Base-by-base conservation (phyloP, 1,284 basidiomycete genomes). In the Schizophyllum commune region DNA sequence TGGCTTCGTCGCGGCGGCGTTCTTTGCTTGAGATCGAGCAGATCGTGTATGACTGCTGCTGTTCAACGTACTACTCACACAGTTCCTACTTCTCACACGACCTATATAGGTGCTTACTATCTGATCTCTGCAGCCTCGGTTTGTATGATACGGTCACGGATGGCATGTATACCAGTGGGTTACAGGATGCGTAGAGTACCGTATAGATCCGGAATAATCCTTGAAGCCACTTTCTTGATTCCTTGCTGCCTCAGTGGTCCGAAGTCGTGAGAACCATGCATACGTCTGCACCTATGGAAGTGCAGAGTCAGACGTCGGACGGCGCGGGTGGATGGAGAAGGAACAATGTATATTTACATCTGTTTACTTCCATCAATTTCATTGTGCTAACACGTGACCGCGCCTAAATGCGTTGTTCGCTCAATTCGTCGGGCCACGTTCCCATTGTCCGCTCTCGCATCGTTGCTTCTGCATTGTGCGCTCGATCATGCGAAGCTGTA, bases 1-100 rank as follows among this genome's bases (percentile, higher is more conserved):
- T n/a, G 39, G 39, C 13, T 17, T 55, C 61, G 19, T 59, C 62
- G 56, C 65, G 27, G 39, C 66, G 13, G 33, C 64, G 9, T 47
- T 55, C 32, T 52, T 51, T 15, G 52, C 53, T 47, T 47, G 17
- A 47, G 39, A 2, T 9, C 8, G 9, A 17, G 8, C 17, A 11
- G 39, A 47, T 47, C 9, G 39, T 47, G 39, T 17, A 13, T 47
- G 39, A 2, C 17, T 17, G 9, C 39, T 47, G 39, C 39, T 47
- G 39, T 11, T 47, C 39, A 47, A 4, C 17, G 39, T 47, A 27
- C 39, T 47, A 47, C 39, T 47, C 39, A 47, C 17, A 27, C 39
- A 17, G 9, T 47, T 17, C 9, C 39, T 47, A 47, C 39, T 47
- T 13, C 39, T 47, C 39, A 47, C 39, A 11, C 39, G 9, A 47